phyloP scores from a whole-genome alignment of 192 early-diverging fungal genomes.

The Entomortierella lignicola region DNA sequence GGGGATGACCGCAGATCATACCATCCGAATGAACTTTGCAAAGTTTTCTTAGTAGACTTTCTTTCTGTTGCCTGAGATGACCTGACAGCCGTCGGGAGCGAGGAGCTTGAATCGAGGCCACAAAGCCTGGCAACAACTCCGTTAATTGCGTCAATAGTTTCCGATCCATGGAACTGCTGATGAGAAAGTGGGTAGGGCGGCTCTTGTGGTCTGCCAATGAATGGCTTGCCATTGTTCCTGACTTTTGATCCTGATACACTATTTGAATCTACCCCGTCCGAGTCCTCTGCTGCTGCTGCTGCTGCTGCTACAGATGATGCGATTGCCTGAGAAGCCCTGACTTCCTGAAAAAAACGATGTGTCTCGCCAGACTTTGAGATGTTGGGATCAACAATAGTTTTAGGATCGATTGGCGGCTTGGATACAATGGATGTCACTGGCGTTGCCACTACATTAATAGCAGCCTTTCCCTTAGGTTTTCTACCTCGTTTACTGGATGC shows the following conservation, averaged over 20 bases:
- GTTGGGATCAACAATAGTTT: constrained; percentile 34
- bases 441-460: background rate
- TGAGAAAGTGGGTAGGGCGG: constrained; percentile 31
- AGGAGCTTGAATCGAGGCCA: constrained; percentile 5
- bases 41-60: background rate
- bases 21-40: constrained; percentile 16
- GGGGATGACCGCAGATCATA: constrained; percentile 13
- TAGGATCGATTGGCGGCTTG: background rate
- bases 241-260: background rate
- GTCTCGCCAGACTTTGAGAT: constrained; percentile 50
- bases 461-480: constrained; percentile 28
- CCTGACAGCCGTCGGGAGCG: background rate
- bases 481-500: constrained; percentile 16
- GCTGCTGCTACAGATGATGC: background rate
- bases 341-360: constrained; percentile 45
- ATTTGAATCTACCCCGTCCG: background rate
- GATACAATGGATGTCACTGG: background rate
- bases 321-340: constrained; percentile 17
- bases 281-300: background rate
- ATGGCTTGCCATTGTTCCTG: background rate
- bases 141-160: constrained; percentile 45
- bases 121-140: constrained; percentile 31
- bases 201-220: constrained; percentile 8
- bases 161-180: constrained; percentile 46
- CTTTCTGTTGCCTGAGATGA: background rate